These are phyloP conservation scores for Primulina eburnea DNA, from an alignment of 257 asterid species.

Conservation along the genomic window DNA sequence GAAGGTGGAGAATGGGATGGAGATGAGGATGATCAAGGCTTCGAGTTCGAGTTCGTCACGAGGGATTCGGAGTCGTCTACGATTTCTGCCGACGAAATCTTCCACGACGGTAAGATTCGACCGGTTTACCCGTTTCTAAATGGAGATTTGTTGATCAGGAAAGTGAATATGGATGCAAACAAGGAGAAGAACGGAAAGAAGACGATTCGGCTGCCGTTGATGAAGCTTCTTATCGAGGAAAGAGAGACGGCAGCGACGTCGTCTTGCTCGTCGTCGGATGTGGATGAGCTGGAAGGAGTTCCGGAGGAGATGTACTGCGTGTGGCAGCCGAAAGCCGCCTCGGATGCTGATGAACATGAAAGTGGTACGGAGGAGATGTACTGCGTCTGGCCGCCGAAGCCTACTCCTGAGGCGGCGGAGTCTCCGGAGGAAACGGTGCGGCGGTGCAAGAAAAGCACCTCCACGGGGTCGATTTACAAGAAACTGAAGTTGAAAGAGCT, in stretches of 20 bases:
- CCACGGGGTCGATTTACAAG: conserved; percentile 19
- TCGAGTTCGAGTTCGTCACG: neutral
- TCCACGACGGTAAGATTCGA: neutral
- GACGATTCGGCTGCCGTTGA: neutral
- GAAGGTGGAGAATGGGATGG: neutral
- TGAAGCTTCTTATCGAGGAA: neutral
- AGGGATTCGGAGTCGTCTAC: neutral
- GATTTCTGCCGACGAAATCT: neutral
- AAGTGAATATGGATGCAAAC: neutral
- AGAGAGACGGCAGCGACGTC: neutral
- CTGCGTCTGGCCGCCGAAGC: conserved; percentile 32
- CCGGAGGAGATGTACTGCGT: conserved; percentile 31
- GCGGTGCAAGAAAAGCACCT: conserved; percentile 23
- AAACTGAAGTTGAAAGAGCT: conserved; percentile 21
- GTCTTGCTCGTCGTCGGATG: neutral
- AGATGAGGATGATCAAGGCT: neutral
- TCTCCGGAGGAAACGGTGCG: neutral
- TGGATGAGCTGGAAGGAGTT: conserved; percentile 25
- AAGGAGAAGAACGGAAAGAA: too few species aligned
- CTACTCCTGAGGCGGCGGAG: conserved; percentile 15
- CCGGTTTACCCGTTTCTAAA: neutral
- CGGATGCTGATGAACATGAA: too few species aligned
- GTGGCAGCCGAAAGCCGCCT: conserved; percentile 24
- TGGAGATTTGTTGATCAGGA: neutral
- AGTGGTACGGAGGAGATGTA: conserved; percentile 20